A percentile compares a stretch with the other conserved stretches of the same genome.
These are phyloP conservation scores for Pneumocystis carinii DNA, from an alignment of 1,139 yeast species.

Conservation along the genomic window DNA sequence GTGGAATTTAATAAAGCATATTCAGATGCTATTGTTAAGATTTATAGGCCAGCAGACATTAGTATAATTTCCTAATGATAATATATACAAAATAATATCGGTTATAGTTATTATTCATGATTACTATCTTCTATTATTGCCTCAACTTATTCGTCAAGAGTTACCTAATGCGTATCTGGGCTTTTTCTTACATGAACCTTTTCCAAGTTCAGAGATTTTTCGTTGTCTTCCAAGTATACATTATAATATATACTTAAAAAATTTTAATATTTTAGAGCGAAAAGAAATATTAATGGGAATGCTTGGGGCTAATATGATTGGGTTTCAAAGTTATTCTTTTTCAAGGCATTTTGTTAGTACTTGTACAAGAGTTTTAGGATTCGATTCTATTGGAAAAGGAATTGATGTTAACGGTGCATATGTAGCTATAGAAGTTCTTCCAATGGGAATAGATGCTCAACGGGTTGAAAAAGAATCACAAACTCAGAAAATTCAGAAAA, in stretches of 20 bases:
- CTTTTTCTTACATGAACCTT: constrained; percentile 80
- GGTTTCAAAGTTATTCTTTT: constrained; percentile 85
- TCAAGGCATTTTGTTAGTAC: constrained; percentile 90
- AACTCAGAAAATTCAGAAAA: constrained; percentile 41
- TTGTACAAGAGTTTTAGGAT: constrained; percentile 65
- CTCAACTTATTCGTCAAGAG: constrained; percentile 60
- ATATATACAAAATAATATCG: not conserved
- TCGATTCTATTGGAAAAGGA: constrained; percentile 67
- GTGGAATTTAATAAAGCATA: constrained; percentile 57
- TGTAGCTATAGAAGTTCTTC: constrained; percentile 51
- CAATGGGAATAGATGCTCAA: constrained; percentile 78
- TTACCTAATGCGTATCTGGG: constrained; percentile 83
- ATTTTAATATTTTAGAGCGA: constrained; percentile 30
- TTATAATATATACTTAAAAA: not conserved
- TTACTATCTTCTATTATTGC: constrained; percentile 77
- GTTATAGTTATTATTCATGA: constrained; percentile 69
- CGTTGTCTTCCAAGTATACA: constrained; percentile 59
- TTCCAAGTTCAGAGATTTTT: constrained; percentile 92
- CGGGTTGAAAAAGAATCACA: constrained; percentile 36
- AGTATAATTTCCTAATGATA: constrained; percentile 13
- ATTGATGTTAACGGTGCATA: constrained; percentile 52
- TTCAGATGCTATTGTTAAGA: constrained; percentile 57
- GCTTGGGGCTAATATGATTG: constrained; percentile 75
- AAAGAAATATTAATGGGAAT: constrained; percentile 63
- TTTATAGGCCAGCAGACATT: constrained; percentile 52